Evolutionary conservation across 768 basidiomycete genomes (phyloP).

Genomic region (Termitomyces sp.): DNA sequence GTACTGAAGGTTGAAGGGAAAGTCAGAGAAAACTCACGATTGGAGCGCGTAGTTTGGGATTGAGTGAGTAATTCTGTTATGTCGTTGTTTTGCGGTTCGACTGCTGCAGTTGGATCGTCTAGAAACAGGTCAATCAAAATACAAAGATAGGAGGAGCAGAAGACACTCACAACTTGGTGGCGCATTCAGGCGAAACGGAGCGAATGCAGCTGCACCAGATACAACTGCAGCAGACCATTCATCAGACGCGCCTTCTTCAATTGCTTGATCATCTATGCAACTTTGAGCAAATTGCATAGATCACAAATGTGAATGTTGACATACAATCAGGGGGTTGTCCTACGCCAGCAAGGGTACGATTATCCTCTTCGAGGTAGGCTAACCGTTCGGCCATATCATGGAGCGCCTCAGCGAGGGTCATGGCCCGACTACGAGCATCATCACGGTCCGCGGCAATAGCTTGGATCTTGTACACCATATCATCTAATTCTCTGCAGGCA

Average conservation of each 20-base stretch:
- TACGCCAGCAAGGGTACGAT: not conserved
- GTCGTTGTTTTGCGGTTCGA: not conserved
- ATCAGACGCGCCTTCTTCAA: no score
- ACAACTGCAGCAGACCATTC: no score
- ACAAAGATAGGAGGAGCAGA: not conserved
- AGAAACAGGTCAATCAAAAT: no score
- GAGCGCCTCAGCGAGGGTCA: not conserved
- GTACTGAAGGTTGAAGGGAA: not conserved
- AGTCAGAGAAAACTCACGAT: no score
- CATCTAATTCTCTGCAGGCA: not conserved
- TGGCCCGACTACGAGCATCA: not conserved
- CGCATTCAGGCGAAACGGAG: not conserved
- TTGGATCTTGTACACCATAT: not conserved
- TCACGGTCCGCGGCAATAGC: not conserved
- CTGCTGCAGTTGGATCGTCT: not conserved
- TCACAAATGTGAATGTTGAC: not conserved
- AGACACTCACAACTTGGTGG: not conserved
- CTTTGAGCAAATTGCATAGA: not conserved
- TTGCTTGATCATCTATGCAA: not conserved
- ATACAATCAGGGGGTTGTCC: not conserved
- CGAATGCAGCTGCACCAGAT: no score
- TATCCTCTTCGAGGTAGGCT: not conserved
- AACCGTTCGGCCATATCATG: not conserved
- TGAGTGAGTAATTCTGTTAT: not conserved
- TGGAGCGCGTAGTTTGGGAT: not conserved